Evolutionary conservation across 176 grass and related monocot species (phyloP), one percentile per base, ranked within the genome.

Genomic region (Metroxylon sagu): DNA sequence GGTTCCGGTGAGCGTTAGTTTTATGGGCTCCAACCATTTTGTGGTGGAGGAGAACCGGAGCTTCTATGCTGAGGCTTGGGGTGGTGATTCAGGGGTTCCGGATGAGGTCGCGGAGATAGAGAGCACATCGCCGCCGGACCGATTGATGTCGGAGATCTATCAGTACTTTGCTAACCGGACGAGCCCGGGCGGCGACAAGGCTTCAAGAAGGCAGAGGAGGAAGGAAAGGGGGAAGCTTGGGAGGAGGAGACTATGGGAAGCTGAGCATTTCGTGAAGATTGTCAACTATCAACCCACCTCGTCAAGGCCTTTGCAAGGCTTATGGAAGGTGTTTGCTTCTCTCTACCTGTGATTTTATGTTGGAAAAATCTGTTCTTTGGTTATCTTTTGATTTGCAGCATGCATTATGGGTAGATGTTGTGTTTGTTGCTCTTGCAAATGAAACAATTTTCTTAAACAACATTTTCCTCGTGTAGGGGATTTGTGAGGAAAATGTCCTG

Each of bases 401-500:
- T 23, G 21, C 21, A 23, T 23, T 23, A 23, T 23, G 21, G 21
- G 21, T 23, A 23, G 21, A 29, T 29, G 18, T 26, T 18, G n/a
- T 19, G 49, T 17, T 5, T 53, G 0, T 50, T 51, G 50, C 25
- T 53, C 16, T 19, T 53, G 25, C 5, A 23, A 23, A 23, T 23
- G 21, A 23, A 43, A 43, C 35, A 43, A 10, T 12, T 43, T 43
- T 43, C 35, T 43, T 56, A 68, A 56, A 39, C 17, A 17, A 55
- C 5, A 59, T 75, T 57, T 57, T 82, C 75, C 48, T 52, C 21
- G 26, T 18, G 74, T 77, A 98, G 87, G 87, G 93, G 49, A 88
- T 98, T 74, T 88, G 78, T 12, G 82, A 83, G 87, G 69, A 79
- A 71, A 81, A 35, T 73, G 68, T 78, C 66, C 67, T 92, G 70